These are phyloP conservation scores for Sporothrix curviconia DNA, from an alignment of 2,329 filamentous ascomycete species.

Conservation along the genomic window DNA sequence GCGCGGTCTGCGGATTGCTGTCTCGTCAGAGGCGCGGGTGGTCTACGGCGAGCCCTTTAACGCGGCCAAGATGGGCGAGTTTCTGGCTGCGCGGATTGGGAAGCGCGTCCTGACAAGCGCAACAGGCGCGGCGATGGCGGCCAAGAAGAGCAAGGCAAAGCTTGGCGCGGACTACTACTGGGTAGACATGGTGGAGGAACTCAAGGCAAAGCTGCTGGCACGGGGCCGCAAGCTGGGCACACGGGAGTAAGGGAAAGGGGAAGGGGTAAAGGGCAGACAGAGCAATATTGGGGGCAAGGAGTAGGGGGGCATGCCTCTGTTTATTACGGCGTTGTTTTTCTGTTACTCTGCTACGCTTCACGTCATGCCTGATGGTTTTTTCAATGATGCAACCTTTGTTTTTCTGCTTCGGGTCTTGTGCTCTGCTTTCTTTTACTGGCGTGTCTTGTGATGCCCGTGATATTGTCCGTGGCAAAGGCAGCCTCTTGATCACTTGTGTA, in stretches of 20 bases:
- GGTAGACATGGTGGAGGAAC: slow-evolving; percentile 49
- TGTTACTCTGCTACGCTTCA: too few relatives aligned
- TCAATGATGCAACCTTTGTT: too few relatives aligned
- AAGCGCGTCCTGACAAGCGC: slow-evolving; percentile 24
- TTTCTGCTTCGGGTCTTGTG: too few relatives aligned
- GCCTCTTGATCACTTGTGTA: too few relatives aligned
- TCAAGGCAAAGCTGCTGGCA: slow-evolving; percentile 49
- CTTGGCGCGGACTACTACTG: slow-evolving; percentile 33
- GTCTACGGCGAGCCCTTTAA: slow-evolving; percentile 76
- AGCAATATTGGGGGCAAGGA: too few relatives aligned
- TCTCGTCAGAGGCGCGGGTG: slow-evolving; percentile 53
- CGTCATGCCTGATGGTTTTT: too few relatives aligned
- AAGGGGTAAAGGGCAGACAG: neutral
- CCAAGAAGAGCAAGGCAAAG: slow-evolving; percentile 26
- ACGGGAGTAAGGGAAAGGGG: neutral
- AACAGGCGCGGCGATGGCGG: slow-evolving; percentile 3
- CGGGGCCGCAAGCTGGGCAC: slow-evolving; percentile 42
- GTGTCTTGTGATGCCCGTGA: too few relatives aligned
- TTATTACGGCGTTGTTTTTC: too few relatives aligned
- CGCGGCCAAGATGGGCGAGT: slow-evolving; percentile 67
- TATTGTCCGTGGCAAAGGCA: too few relatives aligned
- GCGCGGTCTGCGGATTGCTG: slow-evolving; percentile 34
- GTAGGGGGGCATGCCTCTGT: too few relatives aligned
- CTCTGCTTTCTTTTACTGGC: too few relatives aligned
- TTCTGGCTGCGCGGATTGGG: slow-evolving; percentile 51